These are phyloP conservation scores for Dorcoceras hygrometricum DNA, from an alignment of 257 asterid genomes.

Conservation along the genomic window DNA sequence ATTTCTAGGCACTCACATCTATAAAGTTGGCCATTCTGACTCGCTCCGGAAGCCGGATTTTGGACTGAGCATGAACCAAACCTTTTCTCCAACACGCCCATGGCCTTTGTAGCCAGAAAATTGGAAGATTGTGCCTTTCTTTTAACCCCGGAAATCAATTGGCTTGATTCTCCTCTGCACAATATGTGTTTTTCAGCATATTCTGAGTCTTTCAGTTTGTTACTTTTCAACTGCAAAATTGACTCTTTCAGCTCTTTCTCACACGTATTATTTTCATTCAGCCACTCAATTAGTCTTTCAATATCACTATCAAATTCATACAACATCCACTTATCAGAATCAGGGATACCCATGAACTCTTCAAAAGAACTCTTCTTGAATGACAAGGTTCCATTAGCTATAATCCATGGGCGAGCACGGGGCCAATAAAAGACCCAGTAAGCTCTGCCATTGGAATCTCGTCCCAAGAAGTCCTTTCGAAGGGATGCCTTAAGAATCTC, in stretches of 20 bases:
- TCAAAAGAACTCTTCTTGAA: conserved; percentile 40
- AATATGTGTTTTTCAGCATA: conserved; percentile 40
- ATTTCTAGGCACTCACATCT: conserved; percentile 88
- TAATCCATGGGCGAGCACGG: conserved; percentile 56
- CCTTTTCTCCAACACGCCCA: conserved; percentile 47
- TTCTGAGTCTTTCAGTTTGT: conserved; percentile 38
- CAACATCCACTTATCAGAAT: conserved; percentile 62
- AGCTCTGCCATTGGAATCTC: conserved; percentile 80
- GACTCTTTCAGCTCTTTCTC: conserved; percentile 81
- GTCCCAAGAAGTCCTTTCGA: conserved; percentile 76
- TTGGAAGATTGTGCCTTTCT: conserved; percentile 30
- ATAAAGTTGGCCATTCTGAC: conserved; percentile 38
- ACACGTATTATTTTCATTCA: conserved; percentile 55
- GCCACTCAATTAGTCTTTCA: conserved; percentile 70
- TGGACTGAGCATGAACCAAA: conserved; percentile 44
- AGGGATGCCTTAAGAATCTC: conserved; percentile 60
- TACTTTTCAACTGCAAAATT: conserved; percentile 53
- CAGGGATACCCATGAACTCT: conserved; percentile 43
- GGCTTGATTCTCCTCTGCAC: conserved; percentile 26
- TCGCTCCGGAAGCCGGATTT: conserved; percentile 31
- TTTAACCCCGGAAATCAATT: conserved; percentile 24
- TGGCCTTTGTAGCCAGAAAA: conserved; percentile 58
- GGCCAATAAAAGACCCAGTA: conserved; percentile 68
- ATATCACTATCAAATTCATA: conserved; percentile 63
- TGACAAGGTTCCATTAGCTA: conserved; percentile 51